Evolutionary conservation across 176 grass and related monocot genomes (phyloP), one percentile per base, ranked within the genome.

Genomic region (Aechmea fasciata): DNA sequence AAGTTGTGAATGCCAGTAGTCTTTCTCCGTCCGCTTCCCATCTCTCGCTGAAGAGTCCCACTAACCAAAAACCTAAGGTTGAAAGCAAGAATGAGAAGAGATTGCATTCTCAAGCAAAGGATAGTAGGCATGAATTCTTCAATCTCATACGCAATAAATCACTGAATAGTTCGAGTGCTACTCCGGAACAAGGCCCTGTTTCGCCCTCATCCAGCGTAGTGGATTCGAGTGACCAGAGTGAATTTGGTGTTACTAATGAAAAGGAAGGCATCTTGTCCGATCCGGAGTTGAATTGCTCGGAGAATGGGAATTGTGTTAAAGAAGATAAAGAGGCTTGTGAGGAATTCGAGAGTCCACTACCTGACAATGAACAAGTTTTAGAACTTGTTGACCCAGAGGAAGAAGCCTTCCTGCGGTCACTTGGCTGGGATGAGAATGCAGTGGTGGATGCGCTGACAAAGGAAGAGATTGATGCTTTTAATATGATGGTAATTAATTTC

Each of bases 121-220:
- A 79, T 49, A 85, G 76, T 49, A 85, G 76, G 59, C 73, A 75
- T 51, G 82, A 79, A 28, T 85, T 85, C 77, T 85, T 85, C 22
- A 85, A 70, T 52, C 59, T 59, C 55, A 61, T 85, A 18, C 47
- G 82, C 18, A 85, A 80, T 52, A 78, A 85, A 85, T 57, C 71
- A 61, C 26, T 11, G 1, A 29, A 18, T 25, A 50, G 67, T 49
- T 79, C 20, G 11, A 75, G 57, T 67, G 64, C 59, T 74, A 24
- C 20, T 28, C 72, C 48, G 15, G 72, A 85, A 13, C 49, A 62
- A 65, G 64, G 77, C 18, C 48, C 53, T 50, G 63, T 69, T 51
- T 68, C 48, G 25, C 17, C 29, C 2, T 14, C 52, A 29, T 50
- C 41, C 11, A 54, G 9, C 28, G 49, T 62, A n/a, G 74, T 50